Conservation (phyloP, 2,329 filamentous ascomycete species). For the Aspergillus sergii region DNA sequence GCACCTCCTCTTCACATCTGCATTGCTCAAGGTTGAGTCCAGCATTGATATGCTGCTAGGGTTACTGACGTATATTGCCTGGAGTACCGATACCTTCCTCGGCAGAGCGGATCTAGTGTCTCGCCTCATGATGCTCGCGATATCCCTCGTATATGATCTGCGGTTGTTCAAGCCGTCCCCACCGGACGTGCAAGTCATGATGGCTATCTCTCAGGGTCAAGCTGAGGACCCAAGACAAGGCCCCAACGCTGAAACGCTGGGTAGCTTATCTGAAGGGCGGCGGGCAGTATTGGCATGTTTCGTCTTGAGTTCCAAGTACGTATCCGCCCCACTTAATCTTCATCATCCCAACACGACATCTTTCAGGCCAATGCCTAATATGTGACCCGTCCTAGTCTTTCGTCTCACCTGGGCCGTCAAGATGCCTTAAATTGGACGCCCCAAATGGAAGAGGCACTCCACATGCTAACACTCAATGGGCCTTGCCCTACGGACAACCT, state of each 20-base stretch:
- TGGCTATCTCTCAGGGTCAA: slow-evolving; percentile 31
- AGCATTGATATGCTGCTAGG: slow-evolving; percentile 42
- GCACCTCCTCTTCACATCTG: slow-evolving; percentile 30
- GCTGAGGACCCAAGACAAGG: slow-evolving; percentile 19
- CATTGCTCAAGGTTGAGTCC: slow-evolving; percentile 31
- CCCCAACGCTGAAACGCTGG: slow-evolving; percentile 13
- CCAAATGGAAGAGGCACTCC: slow-evolving; percentile 43
- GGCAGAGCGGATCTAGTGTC: slow-evolving; percentile 33
- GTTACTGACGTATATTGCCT: slow-evolving; percentile 41
- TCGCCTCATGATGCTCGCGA: slow-evolving; percentile 41
- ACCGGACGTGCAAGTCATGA: slow-evolving; percentile 34
- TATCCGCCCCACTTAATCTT: background rate
- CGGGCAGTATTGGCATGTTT: slow-evolving; percentile 36
- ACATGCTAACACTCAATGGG: slow-evolving; percentile 27
- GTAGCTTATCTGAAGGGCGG: slow-evolving; percentile 28
- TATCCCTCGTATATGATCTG: slow-evolving; percentile 42
- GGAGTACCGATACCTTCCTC: slow-evolving; percentile 42
- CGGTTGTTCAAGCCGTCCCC: slow-evolving; percentile 36
- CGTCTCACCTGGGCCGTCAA: slow-evolving; percentile 37
- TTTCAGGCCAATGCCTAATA: background rate
- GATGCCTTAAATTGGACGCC: slow-evolving; percentile 41
- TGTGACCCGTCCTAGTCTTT: slow-evolving; percentile 28
- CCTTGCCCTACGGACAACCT: slow-evolving; percentile 30
- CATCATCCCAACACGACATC: background rate
- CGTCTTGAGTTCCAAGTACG: slow-evolving; percentile 34